Evolutionary conservation across 2,329 filamentous ascomycete genomes (phyloP), one percentile per base, ranked within the genome.

Genomic region (Fusarium nanum): DNA sequence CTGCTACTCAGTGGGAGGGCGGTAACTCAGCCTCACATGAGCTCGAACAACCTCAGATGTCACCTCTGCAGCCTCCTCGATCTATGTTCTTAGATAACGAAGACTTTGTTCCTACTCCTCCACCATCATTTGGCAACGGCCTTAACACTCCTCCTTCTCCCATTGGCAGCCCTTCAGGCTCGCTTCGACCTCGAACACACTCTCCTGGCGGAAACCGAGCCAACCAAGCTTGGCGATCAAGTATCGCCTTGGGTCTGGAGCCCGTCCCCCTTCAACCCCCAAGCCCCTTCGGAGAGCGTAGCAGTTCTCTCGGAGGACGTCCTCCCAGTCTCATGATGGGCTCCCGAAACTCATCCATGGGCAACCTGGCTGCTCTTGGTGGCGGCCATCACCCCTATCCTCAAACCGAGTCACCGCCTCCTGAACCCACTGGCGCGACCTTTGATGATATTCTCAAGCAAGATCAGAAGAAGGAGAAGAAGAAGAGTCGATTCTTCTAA

Each of bases 361-460:
- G 78, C 10, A 81, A 83, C 60, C 74, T 82, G 27, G 73, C 73
- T 2, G 74, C 73, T 18, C 68, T 79, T 67, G 62, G 71, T 47
- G 41, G 49, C 34, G 49, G 49, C 23, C 45, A 59, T 41, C 50
- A 64, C 10, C 48, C 60, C 7, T 67, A 52, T 22, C 48, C 61
- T 27, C 68, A 70, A 45, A 63, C 60, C 22, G 72, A 75, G 13
- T 74, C 71, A 11, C 58, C 73, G 4, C 69, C 71, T 23, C 66
- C 72, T 7, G 67, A 75, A 11, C 70, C 67, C 23, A 73, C 78
- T 13, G 79, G 81, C 5, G 78, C 80, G 28, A 86, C 84, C 0
- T 86, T 86, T 73, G 84, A 86, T 66, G 84, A 86, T 50, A 86
- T 86, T 37, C 75, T 86, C n/a, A 71, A 70, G 13, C 69, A 79